Base-by-base conservation (phyloP, 257 asterid species). In the Solanum megistacrolobum region DNA sequence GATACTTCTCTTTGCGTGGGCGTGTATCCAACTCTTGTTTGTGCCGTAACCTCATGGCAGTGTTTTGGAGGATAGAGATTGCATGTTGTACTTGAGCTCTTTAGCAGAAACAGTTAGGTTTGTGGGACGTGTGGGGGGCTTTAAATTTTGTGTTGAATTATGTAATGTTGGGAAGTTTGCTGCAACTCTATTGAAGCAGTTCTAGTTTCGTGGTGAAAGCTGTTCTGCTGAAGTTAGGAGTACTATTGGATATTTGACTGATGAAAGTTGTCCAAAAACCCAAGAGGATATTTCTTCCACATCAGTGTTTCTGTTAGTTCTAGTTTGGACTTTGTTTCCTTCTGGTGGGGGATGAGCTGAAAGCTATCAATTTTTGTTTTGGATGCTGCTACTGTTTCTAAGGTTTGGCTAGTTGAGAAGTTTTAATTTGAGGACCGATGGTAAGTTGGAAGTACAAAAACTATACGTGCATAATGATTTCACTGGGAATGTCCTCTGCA, bases 371-470 rank as follows among this genome's bases (percentile, higher is more conserved):
- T 62, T 34, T 75, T 69, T 43, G 85, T 73, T 66, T 83, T 20
- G 23, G 69, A 6, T 81, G 43, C 69, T 5, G 85, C 31, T 81
- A 27, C 23, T 72, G 48, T 88, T 87, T 86, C 58, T 16, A 7
- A 8, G 84, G 87, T 74, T 20, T 85, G 90, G 88, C 48, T 89
- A 90, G 86, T 52, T 86, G 90, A 46, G 41, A 48, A 29, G 10
- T 46, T 29, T 18, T 81, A 46, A 20, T 18, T 48, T 46, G 68
- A 20, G 39, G 18, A 9, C 12, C 9, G 6, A 81, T 81, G 68
- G 68, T 81, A 48, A 81, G 69, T 46, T 46, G 85, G 65, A 46
- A 48, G n/a, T 46, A 43, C 29, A 18, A 31, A 79, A 46, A 11
- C 11, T 29, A 13, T 27, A 27, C 20, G 41, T 11, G 34, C n/a